Evolutionary conservation across 176 grass and related monocot species (phyloP).

Genomic region (Oryza rufipogon): DNA sequence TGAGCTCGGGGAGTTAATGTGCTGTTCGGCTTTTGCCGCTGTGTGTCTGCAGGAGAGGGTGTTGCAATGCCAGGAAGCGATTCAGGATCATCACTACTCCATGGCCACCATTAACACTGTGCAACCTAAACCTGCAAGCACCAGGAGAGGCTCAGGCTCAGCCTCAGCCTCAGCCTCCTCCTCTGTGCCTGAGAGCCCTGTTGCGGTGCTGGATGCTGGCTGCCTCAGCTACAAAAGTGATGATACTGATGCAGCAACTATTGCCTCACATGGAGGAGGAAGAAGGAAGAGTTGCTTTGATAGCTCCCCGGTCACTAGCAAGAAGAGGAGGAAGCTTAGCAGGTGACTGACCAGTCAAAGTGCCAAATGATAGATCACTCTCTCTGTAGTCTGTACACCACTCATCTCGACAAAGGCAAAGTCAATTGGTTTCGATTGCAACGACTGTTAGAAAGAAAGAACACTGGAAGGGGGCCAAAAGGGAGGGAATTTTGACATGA

Average conservation of each 20-base stretch:
- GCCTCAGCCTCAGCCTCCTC: not conserved
- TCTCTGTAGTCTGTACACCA: conserved; percentile 9
- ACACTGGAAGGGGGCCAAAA: conserved; percentile 27
- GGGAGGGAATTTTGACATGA: conserved; percentile 44
- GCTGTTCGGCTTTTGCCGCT: conserved; percentile 24
- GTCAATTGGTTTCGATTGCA: conserved; percentile 31
- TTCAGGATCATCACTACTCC: conserved; percentile 38
- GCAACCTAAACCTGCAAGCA: conserved; percentile 39
- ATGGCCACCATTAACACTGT: conserved; percentile 49
- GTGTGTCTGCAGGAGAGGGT: conserved; percentile 56
- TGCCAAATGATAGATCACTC: conserved; percentile 32
- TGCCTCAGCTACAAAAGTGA: conserved; percentile 85
- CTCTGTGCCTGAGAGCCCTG: conserved; percentile 65
- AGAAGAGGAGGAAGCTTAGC: conserved; percentile 83
- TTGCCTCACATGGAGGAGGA: conserved; percentile 58
- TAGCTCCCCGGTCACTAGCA: conserved; percentile 53
- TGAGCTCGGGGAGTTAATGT: conserved; percentile 27
- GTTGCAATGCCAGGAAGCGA: conserved; percentile 58
- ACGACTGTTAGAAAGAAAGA: conserved; percentile 29
- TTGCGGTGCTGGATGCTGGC: conserved; percentile 74
- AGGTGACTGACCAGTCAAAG: conserved; percentile 49
- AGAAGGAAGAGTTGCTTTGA: conserved; percentile 6
- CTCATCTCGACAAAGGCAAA: conserved; percentile 37
- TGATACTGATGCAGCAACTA: conserved; percentile 18
- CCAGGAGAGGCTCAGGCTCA: conserved; percentile 19